Evolutionary conservation across 139 green algal species (phyloP).

Genomic region (Micractinium sp.): DNA sequence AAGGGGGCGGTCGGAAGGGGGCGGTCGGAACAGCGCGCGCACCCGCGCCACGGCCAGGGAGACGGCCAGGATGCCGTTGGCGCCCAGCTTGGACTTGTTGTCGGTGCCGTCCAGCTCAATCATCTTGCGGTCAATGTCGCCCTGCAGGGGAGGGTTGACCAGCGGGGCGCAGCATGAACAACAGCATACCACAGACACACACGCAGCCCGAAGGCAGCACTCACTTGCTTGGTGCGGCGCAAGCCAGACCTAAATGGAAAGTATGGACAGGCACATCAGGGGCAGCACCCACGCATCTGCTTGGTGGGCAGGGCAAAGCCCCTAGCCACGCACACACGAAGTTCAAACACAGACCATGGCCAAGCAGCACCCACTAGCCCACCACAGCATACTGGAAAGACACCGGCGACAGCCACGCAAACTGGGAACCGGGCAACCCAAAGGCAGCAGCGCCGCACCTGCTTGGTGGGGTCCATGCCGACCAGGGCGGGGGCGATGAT

Average conservation of each 20-base stretch:
- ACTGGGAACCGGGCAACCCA: not conserved
- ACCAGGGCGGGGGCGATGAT: slow-evolving; percentile 86
- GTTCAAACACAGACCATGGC: too few species aligned
- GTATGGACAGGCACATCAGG: too few species aligned
- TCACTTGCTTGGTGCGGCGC: slow-evolving; percentile 89
- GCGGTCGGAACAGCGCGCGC: not conserved
- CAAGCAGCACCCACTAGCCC: too few species aligned
- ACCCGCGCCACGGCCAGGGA: slow-evolving; percentile 93
- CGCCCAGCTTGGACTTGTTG: slow-evolving; percentile 98
- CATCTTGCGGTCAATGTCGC: slow-evolving; percentile 93
- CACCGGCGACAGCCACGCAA: not conserved
- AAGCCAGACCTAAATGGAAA: too few species aligned
- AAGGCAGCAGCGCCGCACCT: slow-evolving; percentile 56
- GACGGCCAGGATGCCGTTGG: slow-evolving; percentile 99
- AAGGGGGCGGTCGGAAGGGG: not conserved
- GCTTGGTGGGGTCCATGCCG: slow-evolving; percentile 91
- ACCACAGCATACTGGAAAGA: not conserved
- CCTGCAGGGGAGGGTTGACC: not conserved
- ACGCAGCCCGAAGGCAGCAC: too few species aligned
- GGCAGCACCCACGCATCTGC: too few species aligned
- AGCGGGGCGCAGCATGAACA: not conserved
- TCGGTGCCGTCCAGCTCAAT: slow-evolving; percentile 94
- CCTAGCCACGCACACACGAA: too few species aligned
- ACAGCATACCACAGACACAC: too few species aligned
- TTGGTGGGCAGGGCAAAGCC: too few species aligned